Percentiles rank a stretch among this genome's conserved stretches.
Evolutionary conservation across 2,329 filamentous ascomycete species (phyloP).

Genomic region (Arthrobotrys entomopaga): DNA sequence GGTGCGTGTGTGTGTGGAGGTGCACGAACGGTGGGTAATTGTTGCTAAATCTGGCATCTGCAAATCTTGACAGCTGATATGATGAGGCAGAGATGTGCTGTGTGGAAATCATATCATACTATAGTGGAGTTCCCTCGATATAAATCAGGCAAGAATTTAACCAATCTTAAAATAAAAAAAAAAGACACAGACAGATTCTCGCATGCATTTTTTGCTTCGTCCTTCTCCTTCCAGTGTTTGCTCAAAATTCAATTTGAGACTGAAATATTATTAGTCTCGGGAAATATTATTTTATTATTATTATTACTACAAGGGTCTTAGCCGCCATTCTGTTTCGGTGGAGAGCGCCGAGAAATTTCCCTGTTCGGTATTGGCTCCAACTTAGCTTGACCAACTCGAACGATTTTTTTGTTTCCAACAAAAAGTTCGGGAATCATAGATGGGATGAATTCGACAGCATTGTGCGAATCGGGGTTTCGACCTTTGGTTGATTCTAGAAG

Average conservation of each 20-base stretch:
- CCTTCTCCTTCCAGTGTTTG: conserved; percentile 24
- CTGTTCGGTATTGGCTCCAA: conserved; percentile 30
- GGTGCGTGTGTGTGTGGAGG: conserved; percentile 1
- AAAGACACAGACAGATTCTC: conserved; percentile 12
- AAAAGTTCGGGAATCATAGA: neutral
- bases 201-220: conserved; percentile 16
- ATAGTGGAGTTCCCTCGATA: conserved; percentile 39
- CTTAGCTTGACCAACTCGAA: neutral
- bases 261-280: too few species aligned
- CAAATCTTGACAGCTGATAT: conserved; percentile 10
- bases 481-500: conserved; percentile 20
- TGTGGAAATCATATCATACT: conserved; percentile 4
- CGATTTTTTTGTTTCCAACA: too few species aligned
- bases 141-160: conserved; percentile 38
- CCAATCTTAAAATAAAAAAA: conserved; percentile 49
- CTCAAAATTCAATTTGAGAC: neutral
- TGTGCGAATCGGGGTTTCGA: neutral
- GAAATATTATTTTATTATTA: too few species aligned
- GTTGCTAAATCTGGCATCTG: conserved; percentile 55
- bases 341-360: conserved; percentile 51
- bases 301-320: conserved; percentile 17
- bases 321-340: conserved; percentile 28
- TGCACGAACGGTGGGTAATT: neutral
- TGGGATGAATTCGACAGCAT: neutral
- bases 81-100: conserved; percentile 10